phyloP scores from a whole-genome alignment of 208 protist species.

The Leptomonas pyrrhocoris region DNA sequence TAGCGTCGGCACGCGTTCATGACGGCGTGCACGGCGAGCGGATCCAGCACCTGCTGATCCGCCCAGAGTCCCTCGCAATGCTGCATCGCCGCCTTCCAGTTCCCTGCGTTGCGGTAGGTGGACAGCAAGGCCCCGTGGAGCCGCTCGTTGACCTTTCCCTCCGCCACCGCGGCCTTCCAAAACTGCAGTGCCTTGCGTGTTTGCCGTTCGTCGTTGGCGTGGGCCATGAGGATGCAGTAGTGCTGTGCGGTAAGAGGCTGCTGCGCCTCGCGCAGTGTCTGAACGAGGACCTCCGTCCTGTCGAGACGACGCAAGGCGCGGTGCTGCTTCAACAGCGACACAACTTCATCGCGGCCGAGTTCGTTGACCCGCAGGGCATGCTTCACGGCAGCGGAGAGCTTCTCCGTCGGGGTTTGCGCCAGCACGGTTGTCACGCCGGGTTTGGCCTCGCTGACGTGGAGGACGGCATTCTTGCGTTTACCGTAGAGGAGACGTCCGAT shows the following conservation, averaged over 20 bases:
- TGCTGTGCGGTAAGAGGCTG: conserved; percentile 66
- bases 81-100: conserved; percentile 68
- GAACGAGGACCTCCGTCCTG: conserved; percentile 62
- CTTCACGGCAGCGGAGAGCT: conserved; percentile 42
- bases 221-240: conserved; percentile 83
- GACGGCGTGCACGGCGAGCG: conserved; percentile 69
- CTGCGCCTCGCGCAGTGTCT: conserved; percentile 42
- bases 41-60: conserved; percentile 69
- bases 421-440: conserved; percentile 54
- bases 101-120: conserved; percentile 61
- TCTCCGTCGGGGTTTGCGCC: conserved; percentile 40
- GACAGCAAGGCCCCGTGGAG: conserved; percentile 78
- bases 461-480: conserved; percentile 72
- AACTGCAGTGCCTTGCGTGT: conserved; percentile 56
- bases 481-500: conserved; percentile 83
- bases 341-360: conserved; percentile 52
- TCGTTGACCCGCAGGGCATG: conserved; percentile 58
- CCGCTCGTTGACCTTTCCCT: conserved; percentile 58
- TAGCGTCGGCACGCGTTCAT: conserved; percentile 84
- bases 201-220: conserved; percentile 82
- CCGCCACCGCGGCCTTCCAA: conserved; percentile 65
- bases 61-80: conserved; percentile 74
- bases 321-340: conserved; percentile 58
- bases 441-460: conserved; percentile 57
- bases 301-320: conserved; percentile 77